Conservation (phyloP, 2,329 filamentous ascomycete species). For the Colletotrichum sansevieriae region DNA sequence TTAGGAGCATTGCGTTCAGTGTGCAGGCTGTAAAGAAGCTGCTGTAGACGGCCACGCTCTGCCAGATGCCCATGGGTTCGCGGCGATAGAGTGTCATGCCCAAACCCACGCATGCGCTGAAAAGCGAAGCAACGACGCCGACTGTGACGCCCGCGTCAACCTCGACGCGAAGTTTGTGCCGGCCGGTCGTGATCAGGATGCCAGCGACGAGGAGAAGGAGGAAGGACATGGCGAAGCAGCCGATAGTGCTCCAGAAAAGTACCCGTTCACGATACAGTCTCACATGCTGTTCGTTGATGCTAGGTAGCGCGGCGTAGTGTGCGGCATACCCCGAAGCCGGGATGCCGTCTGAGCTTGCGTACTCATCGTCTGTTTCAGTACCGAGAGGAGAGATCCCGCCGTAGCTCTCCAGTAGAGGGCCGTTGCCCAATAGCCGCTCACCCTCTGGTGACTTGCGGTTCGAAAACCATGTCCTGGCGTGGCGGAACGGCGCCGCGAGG, state of each 20-base stretch:
- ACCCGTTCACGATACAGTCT: slow-evolving; percentile 65
- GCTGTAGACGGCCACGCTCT: slow-evolving; percentile 57
- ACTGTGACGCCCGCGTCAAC: slow-evolving; percentile 81
- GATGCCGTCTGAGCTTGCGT: slow-evolving; percentile 65
- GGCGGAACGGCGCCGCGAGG: slow-evolving; percentile 63
- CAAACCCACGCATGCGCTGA: slow-evolving; percentile 72
- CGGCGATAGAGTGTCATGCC: slow-evolving; percentile 68
- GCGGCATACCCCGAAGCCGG: slow-evolving; percentile 64
- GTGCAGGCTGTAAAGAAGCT: slow-evolving; percentile 54
- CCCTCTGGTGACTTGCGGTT: slow-evolving; percentile 33
- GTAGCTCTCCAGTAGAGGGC: slow-evolving; percentile 32
- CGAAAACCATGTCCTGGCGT: slow-evolving; percentile 65
- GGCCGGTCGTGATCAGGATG: slow-evolving; percentile 76
- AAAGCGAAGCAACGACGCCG: slow-evolving; percentile 75
- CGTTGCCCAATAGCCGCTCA: slow-evolving; percentile 30
- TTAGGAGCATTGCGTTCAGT: slow-evolving; percentile 59
- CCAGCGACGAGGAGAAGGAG: slow-evolving; percentile 74
- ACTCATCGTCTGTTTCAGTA: slow-evolving; percentile 60
- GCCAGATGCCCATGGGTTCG: slow-evolving; percentile 57
- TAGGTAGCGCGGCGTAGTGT: slow-evolving; percentile 67
- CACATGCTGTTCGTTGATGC: slow-evolving; percentile 64
- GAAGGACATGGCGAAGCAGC: slow-evolving; percentile 70
- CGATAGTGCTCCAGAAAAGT: slow-evolving; percentile 66
- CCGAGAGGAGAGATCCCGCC: slow-evolving; percentile 44
- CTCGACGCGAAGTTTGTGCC: slow-evolving; percentile 75